Evolutionary conservation across 352 stramenopile genomes (phyloP), one percentile per base, ranked within the genome.

Genomic region (Phytophthora citricola): DNA sequence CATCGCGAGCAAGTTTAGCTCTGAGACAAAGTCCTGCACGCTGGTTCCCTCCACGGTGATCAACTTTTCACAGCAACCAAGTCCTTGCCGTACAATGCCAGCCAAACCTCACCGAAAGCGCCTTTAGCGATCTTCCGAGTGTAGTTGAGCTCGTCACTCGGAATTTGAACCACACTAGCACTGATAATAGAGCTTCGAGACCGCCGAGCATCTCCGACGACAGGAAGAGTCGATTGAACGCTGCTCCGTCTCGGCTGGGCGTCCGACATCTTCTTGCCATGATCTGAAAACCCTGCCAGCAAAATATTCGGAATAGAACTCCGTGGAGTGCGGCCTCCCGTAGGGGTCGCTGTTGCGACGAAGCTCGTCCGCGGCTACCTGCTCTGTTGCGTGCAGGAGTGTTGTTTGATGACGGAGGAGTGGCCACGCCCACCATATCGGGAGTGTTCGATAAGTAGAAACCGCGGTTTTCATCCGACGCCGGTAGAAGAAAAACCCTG

Each of bases 51-150:
- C 83, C 12, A 76, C 78, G 24, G 69, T 74, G 24, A 91, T 66
- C 59, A 95, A 54, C 58, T 94, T 95, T 95, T 95, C 31, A 95
- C 84, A 32, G 85, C 84, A 24, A 93, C 84, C 6, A 92, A 59
- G 7, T 91, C 74, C n/a, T 73, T 79, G 26, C 78, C 83, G 26
- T 83, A 78, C 43, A 85, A 75, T 14, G 87, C 87, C 29, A 94
- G 74, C 85, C 85, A 95, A 3, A 95, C 87, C 67, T 94, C 85
- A 4, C 85, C 85, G 41, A 92, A 93, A 45, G 87, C 82, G 10
- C 87, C 87, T 52, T 91, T 92, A 5, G 85, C 87, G 26, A 95
- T 90, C 60, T 81, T 85, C 0, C 85, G 81, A 22, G 85, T 95
- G 67, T 84, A 94, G 40, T 85, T 91, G 52, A 95, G 85, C 15